Evolutionary conservation across 495 filamentous ascomycete species (phyloP), one percentile per base, ranked within the genome.

Genomic region (Lepraria neglecta): DNA sequence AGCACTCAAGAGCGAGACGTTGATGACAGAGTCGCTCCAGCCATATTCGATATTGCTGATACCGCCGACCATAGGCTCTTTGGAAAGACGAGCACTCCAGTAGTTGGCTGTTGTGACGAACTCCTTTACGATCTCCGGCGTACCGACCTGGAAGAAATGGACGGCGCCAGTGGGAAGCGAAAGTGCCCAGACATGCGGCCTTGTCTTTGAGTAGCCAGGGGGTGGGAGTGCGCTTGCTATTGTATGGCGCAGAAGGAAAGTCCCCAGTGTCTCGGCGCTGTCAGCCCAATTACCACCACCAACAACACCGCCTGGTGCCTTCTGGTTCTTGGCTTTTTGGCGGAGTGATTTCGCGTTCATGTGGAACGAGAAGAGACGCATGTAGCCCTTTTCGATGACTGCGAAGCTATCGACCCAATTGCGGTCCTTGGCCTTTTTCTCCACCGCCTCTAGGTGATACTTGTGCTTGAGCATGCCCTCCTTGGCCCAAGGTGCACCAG

Each of bases 31-130:
- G 51, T 96, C 92, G 58, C 89, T 87, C 94, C 95, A 97, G 59
- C 94, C 94, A 70, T 97, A 97, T 72, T 99, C 95, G 56, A 97
- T 87, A 68, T 97, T 99, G 75, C 90, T 95, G 68, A 97, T 86
- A 63, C 90, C 92, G 30, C 92, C 94, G 10, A 91, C 81, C 5
- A 97, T 76, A 12, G 94, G 94, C 64, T 96, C 88, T 63, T 96
- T 97, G 68, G 90, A 95, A 10, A 97, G 77, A 47, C 94, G 82
- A 3, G 94, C 91, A 67, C 89, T 90, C 94, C 94, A 99, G 75
- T 99, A 99, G 74, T 99, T 99, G 66, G 90, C 92, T 0, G 90
- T 95, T 40, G 83, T 85, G 55, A 97, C 91, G 62, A 96, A 99
- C 67, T 99, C 94, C 55, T 86, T 86, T 50, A 92, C 87, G 66